Evolutionary conservation across 108 stramenopile species (phyloP).

Genomic region (Aureococcus anophagefferens): DNA sequence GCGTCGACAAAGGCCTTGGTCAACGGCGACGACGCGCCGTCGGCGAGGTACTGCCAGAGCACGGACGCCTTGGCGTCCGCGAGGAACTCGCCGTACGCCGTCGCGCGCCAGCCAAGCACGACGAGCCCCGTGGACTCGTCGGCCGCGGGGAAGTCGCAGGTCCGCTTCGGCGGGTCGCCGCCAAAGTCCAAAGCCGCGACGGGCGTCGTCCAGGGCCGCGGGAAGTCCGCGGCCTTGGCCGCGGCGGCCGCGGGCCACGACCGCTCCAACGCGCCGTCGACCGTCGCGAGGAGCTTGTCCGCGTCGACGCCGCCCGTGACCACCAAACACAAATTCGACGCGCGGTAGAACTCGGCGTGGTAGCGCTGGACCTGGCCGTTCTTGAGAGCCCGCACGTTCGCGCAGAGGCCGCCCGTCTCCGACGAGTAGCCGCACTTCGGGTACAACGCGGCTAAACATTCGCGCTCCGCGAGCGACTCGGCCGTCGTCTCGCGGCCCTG

Average conservation of each 20-base stretch:
- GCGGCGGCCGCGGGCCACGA: background rate
- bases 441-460: slow-evolving; percentile 28
- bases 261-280: background rate
- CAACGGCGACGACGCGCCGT: background rate
- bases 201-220: background rate
- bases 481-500: slow-evolving; percentile 38
- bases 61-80: background rate
- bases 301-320: slow-evolving; percentile 30
- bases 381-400: slow-evolving; percentile 25
- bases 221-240: background rate
- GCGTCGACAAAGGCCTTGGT: background rate
- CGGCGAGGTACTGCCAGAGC: background rate
- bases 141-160: background rate
- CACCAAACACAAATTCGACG: slow-evolving; percentile 30
- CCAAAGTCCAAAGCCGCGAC: no score
- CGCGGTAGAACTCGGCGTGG: slow-evolving; percentile 33
- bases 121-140: background rate
- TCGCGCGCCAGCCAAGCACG: background rate
- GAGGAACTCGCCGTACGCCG: background rate
- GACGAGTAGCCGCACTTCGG: slow-evolving; percentile 32
- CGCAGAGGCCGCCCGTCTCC: slow-evolving; percentile 37
- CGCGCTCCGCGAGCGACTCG: slow-evolving; percentile 33
- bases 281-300: background rate
- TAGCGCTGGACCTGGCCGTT: slow-evolving; percentile 30
- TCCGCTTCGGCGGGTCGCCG: background rate